Percentiles rank a stretch among this genome's conserved stretches.
phyloP scores from a whole-genome alignment of 805 yeast species.

The Candida jianshihensis region DNA sequence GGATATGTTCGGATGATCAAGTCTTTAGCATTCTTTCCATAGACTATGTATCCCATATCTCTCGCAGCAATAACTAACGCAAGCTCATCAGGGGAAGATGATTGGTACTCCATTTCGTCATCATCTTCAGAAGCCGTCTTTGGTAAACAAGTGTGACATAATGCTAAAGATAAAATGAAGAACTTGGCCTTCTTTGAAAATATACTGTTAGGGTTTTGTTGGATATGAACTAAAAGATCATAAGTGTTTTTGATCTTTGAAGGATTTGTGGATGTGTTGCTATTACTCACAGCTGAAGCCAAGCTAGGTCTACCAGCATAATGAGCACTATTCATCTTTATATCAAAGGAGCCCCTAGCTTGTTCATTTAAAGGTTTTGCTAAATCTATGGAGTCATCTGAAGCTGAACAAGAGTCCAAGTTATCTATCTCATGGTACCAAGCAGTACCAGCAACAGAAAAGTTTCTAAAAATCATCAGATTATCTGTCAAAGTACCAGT shows the following conservation, averaged over 20 bases:
- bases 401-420: not conserved
- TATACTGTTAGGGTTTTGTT: conserved; percentile 57
- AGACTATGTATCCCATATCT: conserved; percentile 87
- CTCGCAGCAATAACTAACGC: conserved; percentile 93
- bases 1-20: conserved; percentile 77
- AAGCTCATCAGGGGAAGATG: conserved; percentile 94
- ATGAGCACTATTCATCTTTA: conserved; percentile 31
- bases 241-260: conserved; percentile 43
- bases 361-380: not conserved
- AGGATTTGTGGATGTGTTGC: not conserved
- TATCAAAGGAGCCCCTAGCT: conserved; percentile 31
- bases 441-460: conserved; percentile 80
- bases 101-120: conserved; percentile 69
- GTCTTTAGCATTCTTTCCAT: conserved; percentile 52
- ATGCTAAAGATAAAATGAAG: conserved; percentile 72
- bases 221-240: conserved; percentile 63
- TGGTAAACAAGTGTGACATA: conserved; percentile 89
- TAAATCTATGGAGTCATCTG: conserved; percentile 11
- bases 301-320: conserved; percentile 53
- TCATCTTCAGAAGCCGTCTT: conserved; percentile 34
- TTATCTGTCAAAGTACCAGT: conserved; percentile 97
- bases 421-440: conserved; percentile 76
- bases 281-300: conserved; percentile 33
- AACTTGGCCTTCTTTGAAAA: conserved; percentile 72
- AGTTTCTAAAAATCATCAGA: conserved; percentile 83